Percentiles rank a stretch among this genome's conserved stretches.
Conservation (phyloP, 345 rosid species). For the Durio zibethinus region DNA sequence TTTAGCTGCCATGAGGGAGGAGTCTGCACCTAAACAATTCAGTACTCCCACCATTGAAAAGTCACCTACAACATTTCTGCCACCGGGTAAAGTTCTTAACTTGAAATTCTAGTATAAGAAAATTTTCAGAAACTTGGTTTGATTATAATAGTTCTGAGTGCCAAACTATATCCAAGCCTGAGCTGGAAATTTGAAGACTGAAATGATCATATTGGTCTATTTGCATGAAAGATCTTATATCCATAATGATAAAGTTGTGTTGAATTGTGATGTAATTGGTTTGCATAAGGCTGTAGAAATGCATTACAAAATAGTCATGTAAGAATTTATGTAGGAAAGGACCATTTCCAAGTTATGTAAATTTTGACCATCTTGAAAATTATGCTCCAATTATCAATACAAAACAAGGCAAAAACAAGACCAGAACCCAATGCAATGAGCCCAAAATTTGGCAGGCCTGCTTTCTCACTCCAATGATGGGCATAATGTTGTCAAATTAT, state of each 20-base stretch:
- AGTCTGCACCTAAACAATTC: conserved; percentile 21
- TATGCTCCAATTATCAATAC: neutral
- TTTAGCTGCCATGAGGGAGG: conserved; percentile 38
- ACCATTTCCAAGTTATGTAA: too few relatives aligned
- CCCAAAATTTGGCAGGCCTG: neutral
- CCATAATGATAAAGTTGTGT: neutral
- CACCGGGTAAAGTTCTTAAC: conserved; percentile 51
- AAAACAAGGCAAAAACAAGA: neutral
- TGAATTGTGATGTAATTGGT: neutral
- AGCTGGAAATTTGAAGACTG: neutral
- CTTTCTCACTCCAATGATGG: neutral
- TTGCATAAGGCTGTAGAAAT: neutral
- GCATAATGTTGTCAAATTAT: neutral
- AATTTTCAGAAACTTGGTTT: neutral
- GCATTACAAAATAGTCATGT: neutral
- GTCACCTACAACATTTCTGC: conserved; percentile 24
- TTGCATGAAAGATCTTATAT: neutral
- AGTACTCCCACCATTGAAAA: conserved; percentile 13
- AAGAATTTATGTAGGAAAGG: too few relatives aligned
- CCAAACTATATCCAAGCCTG: neutral
- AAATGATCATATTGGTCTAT: neutral
- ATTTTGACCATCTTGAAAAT: too few relatives aligned
- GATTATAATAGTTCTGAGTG: neutral
- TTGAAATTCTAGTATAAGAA: conserved; percentile 33
- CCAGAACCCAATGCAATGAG: neutral